phyloP scores from a whole-genome alignment of 2,329 filamentous ascomycete genomes.

The Coniella lustricola region DNA sequence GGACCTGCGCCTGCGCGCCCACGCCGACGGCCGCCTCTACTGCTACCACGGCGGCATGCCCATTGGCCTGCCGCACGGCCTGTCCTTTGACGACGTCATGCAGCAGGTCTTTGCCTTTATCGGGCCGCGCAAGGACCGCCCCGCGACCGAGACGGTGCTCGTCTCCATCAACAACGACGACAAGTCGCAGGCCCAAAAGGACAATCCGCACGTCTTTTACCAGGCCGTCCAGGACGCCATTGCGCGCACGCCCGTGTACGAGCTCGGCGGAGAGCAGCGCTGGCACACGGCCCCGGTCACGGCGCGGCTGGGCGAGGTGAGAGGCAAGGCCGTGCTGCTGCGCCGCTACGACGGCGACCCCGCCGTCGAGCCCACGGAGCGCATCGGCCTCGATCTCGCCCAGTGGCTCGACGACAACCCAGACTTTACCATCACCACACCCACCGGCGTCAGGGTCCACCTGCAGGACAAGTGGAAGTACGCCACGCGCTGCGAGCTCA shows the following conservation, averaged over 20 bases:
- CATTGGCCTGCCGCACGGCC: slow-evolving; percentile 54
- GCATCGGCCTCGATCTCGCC: slow-evolving; percentile 31
- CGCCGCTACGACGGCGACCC: slow-evolving; percentile 49
- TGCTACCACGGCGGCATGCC: slow-evolving; percentile 68
- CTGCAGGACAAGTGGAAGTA: slow-evolving; percentile 43
- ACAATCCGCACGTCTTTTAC: slow-evolving; percentile 29
- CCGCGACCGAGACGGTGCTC: slow-evolving; percentile 57
- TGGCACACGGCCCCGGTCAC: slow-evolving; percentile 58
- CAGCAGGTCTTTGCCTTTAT: slow-evolving; percentile 55
- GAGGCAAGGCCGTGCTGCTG: slow-evolving; percentile 61
- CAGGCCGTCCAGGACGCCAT: slow-evolving; percentile 48
- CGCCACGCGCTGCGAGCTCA: slow-evolving; percentile 29
- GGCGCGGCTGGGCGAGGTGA: slow-evolving; percentile 48
- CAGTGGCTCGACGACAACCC: slow-evolving; percentile 60
- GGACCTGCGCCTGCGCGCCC: slow-evolving; percentile 50
- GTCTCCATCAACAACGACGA: slow-evolving; percentile 63
- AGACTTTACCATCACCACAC: slow-evolving; percentile 42
- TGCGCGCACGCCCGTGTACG: slow-evolving; percentile 28
- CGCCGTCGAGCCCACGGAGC: slow-evolving; percentile 23
- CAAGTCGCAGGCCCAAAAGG: slow-evolving; percentile 53
- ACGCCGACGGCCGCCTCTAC: slow-evolving; percentile 41
- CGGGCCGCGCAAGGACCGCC: slow-evolving; percentile 30
- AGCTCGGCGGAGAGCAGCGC: slow-evolving; percentile 26
- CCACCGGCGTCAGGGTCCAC: slow-evolving; percentile 29
- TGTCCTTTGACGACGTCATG: slow-evolving; percentile 57